Evolutionary conservation across 148 eudicot species (phyloP), one percentile per base, ranked within the genome.

Genomic region (Silene uniflora): DNA sequence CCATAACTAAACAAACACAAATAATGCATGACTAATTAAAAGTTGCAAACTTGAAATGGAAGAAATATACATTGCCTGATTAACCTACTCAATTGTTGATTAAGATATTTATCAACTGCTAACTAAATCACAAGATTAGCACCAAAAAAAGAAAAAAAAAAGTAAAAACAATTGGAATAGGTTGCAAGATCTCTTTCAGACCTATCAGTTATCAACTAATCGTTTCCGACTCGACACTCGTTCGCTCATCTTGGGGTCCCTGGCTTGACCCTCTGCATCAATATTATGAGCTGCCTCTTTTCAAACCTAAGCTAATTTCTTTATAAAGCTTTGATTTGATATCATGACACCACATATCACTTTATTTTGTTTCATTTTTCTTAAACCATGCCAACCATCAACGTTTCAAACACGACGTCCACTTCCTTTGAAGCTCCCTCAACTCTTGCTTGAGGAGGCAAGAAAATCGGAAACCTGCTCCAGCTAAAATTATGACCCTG

Each of bases 1-100:
- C 29, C 65, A 61, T 60, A 69, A 79, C 78, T 69, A 74, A 61
- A 59, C 35, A 24, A 69, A 79, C 0, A 29, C 23, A 18, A 77
- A 61, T 59, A 67, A 73, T 74, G 44, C 67, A 39, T 44, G 63
- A 65, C 32, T 10, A 24, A 55, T 52, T 73, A 73, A 39, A 67
- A 67, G 61, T 47, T 66, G 74, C 69, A 66, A 75, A 79, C 82
- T 79, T 74, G 42, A 62, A 69, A 61, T 74, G 64, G 70, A 79
- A 79, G 78, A 69, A 79, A 74, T 74, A 74, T 79, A 79, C 82
- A 79, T 47, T 39, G 5, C 25, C 67, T 32, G 78, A 76, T 69
- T 54, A 60, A 76, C 78, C 78, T 79, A 79, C 49, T 69, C 46
- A 72, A 79, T 27, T 69, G 68, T 75, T 75, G 70, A 74, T 78